Evolutionary conservation across 805 yeast genomes (phyloP), one percentile per base, ranked within the genome.

Genomic region (Myxozyma neotropica): DNA sequence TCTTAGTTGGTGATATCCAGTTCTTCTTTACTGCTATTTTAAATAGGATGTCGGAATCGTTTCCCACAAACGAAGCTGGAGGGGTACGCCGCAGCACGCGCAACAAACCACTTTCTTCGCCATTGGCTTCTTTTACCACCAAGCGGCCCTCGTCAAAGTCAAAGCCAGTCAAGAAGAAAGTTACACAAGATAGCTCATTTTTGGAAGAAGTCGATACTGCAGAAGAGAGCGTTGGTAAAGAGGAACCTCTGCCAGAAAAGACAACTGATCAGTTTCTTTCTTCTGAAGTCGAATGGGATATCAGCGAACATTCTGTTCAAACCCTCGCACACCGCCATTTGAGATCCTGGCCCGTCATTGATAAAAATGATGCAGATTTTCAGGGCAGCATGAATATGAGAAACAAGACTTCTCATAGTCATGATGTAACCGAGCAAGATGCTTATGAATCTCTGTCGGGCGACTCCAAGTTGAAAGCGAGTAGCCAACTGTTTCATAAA

Each of bases 281-380:
- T 8, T 47, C 51, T 4, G 51, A 47, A 33, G 40, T 47, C 4
- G 51, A 47, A 19, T 31, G 51, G 51, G 51, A 47, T 47, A 23
- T 17, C 15, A 31, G 51, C 40, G 39, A 47, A 27, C 51, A 47
- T 33, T 31, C 40, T n/a, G 51, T 47, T 17, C 51, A 39, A n/a
- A 47, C 51, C 8, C 15, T 47, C 17, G 51, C 51, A 3, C 40
- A 47, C 27, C 50, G 50, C 24, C 40, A n/a, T 13, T n/a, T 38
- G 17, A 4, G n/a, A 13, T 13, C 43, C 7, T n/a, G 19, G 21
- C 12, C 17, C 21, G 43, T n/a, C n/a, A 2, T 19, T 10, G 23
- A 38, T 10, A 4, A n/a, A 38, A 38, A 38, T 8, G 21, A 38
- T 38, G 43, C 17, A 38, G 23, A n/a, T 19, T 4, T n/a, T n/a